Conservation (phyloP, 768 basidiomycete species). For the Boletus subcaerulescens region DNA sequence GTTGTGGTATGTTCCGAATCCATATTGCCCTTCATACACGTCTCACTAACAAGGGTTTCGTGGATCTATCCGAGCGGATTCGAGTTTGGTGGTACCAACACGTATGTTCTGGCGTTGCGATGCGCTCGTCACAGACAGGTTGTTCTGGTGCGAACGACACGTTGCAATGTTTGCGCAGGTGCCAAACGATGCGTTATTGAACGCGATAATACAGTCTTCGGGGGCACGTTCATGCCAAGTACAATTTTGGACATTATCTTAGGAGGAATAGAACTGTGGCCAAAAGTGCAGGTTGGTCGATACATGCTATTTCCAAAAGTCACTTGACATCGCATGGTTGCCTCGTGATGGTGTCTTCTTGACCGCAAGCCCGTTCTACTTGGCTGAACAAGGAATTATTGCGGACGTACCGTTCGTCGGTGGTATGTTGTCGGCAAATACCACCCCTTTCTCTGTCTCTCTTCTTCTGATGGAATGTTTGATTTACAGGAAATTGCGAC, state of each 20-base stretch:
- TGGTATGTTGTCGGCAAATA: background rate
- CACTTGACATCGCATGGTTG: conserved; percentile 22
- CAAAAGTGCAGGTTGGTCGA: no score
- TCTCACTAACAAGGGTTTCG: no score
- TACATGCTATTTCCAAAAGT: background rate
- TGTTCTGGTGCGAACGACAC: conserved; percentile 26
- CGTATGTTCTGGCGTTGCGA: no score
- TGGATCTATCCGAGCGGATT: no score
- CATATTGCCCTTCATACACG: no score
- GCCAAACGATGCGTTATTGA: conserved; percentile 27
- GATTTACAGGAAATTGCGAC: conserved; percentile 29
- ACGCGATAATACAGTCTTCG: conserved; percentile 33
- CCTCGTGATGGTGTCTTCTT: conserved; percentile 40
- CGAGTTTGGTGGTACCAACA: no score
- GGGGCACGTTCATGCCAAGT: conserved; percentile 32
- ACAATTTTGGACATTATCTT: background rate
- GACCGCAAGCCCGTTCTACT: conserved; percentile 27
- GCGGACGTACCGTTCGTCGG: conserved; percentile 7
- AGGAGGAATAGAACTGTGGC: no score
- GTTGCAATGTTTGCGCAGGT: conserved; percentile 32
- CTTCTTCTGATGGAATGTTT: no score
- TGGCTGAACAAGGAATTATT: conserved; percentile 30
- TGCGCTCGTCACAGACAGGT: conserved; percentile 24
- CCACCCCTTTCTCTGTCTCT: no score
- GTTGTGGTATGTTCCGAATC: no score